Base-by-base conservation (phyloP, 352 stramenopile genomes). In the Aphanomyces euteiches region DNA sequence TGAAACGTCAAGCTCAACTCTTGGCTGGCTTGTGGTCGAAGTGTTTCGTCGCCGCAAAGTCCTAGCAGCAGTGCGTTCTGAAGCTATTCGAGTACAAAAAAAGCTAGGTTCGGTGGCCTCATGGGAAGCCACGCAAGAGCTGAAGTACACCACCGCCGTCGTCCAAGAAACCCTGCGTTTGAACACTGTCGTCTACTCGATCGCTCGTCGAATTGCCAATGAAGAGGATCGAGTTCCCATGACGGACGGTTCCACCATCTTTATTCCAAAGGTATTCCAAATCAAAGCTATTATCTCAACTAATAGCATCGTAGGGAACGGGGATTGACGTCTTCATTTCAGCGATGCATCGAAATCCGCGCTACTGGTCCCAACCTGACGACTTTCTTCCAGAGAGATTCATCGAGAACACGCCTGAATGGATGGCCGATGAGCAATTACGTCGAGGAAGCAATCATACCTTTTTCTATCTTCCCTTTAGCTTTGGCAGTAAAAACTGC, bases 391-490 rank as follows among this genome's bases (percentile, higher is more conserved):
- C 80, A 0, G 74, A 85, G 43, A 72, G 80, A 59, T 87, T 79
- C 78, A 21, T 78, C 15, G 37, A 56, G 36, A 41, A 41, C 60
- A 34, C 60, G 10, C 19, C 17, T 4, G 17, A 28, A 10, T 36
- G 47, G 12, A 3, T 13, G 3, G 60, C 60, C 7, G 66, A 75
- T 48, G 50, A 75, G 28, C 19, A 66, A 40, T 40, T 78, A 56
- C 61, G 56, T 5, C 56, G 67, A 6, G 47, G 36, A 12, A 72
- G 73, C 21, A 50, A 47, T 59, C 61, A 77, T 40, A 59, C 45
- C 36, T 80, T 78, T 74, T 65, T 77, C 5, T 87, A 75, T 58
- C 71, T 87, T n/a, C 77, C 79, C 40, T 87, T 87, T 63, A 78
- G 68, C 43, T 67, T 64, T 64, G 79, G 79, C 58, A 43, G 21